These are phyloP conservation scores for Capsicum pubescens DNA, from an alignment of 257 asterid genomes.

Conservation along the genomic window DNA sequence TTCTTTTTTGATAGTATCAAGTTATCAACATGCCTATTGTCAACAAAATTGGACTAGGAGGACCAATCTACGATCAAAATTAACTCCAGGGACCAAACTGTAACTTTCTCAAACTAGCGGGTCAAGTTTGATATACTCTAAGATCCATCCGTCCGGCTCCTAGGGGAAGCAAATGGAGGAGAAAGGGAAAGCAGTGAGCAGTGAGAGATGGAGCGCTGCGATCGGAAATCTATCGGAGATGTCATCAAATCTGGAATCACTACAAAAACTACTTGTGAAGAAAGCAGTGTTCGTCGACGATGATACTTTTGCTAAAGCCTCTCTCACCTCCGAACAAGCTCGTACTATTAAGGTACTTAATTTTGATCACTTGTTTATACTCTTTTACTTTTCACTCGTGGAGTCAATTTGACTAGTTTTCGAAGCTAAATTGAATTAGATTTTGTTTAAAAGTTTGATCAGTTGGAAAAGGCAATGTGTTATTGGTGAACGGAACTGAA, in stretches of 20 bases:
- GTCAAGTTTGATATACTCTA: constrained; percentile 21
- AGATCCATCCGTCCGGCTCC: neutral
- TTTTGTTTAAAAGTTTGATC: neutral
- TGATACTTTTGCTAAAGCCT: constrained; percentile 84
- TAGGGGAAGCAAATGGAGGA: constrained; percentile 49
- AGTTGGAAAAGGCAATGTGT: constrained; percentile 9
- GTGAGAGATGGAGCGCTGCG: constrained; percentile 91
- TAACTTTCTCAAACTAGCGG: neutral
- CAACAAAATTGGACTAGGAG: neutral
- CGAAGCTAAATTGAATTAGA: too few relatives aligned
- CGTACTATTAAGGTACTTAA: constrained; percentile 76
- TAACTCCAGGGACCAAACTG: too few relatives aligned
- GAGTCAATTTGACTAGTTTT: too few relatives aligned
- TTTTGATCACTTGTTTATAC: neutral
- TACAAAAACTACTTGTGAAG: constrained; percentile 70
- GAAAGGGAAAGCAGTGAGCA: constrained; percentile 56
- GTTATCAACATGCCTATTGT: neutral
- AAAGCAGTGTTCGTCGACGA: constrained; percentile 92
- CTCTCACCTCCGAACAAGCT: constrained; percentile 85
- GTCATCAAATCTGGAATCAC: constrained; percentile 78
- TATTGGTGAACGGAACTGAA: neutral
- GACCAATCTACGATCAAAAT: too few relatives aligned
- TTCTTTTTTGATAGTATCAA: too few relatives aligned
- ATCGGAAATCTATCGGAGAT: constrained; percentile 80
- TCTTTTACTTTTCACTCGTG: too few relatives aligned